These are phyloP conservation scores for Prunus yedoensis DNA, from an alignment of 331 rosid genomes.

Conservation along the genomic window DNA sequence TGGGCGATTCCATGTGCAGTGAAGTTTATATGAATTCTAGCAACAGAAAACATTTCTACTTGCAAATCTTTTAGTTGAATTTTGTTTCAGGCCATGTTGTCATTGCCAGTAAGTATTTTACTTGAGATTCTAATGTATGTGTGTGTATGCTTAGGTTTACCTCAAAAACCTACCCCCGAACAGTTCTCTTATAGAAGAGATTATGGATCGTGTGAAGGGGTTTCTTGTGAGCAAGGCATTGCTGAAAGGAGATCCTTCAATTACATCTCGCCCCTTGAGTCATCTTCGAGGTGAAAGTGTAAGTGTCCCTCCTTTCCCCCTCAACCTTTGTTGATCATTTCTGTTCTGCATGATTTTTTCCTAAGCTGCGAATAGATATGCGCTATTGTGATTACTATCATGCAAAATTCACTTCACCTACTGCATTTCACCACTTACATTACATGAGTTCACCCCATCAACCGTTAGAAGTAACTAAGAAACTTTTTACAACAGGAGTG, in stretches of 20 bases:
- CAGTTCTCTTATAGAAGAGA: conserved; percentile 75
- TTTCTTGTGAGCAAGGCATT: conserved; percentile 84
- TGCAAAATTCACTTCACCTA: not conserved
- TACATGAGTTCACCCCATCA: not conserved
- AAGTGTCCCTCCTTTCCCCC: conserved; percentile 33
- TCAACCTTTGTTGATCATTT: not conserved
- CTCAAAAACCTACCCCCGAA: conserved; percentile 91
- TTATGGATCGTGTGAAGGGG: conserved; percentile 66
- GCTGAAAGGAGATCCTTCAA: conserved; percentile 73
- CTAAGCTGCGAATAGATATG: not conserved
- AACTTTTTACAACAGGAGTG: conserved; percentile 58
- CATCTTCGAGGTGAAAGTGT: conserved; percentile 76
- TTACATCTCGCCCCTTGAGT: conserved; percentile 49
- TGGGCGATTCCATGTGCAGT: not conserved
- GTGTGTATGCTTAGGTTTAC: conserved; percentile 55
- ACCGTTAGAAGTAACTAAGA: conserved; percentile 10
- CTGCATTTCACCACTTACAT: not conserved
- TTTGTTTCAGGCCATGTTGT: conserved; percentile 2
- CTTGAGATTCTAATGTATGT: conserved; percentile 17
- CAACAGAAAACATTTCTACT: not conserved
- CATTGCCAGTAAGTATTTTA: not conserved
- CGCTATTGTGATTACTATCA: not conserved
- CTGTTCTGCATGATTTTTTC: conserved; percentile 1
- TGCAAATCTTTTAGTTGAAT: not conserved
- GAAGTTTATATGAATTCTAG: conserved; percentile 1